Percentiles rank a stretch among this genome's conserved stretches.
These are phyloP conservation scores for Eucalyptus pumila DNA, from an alignment of 345 rosid genomes.

Conservation along the genomic window DNA sequence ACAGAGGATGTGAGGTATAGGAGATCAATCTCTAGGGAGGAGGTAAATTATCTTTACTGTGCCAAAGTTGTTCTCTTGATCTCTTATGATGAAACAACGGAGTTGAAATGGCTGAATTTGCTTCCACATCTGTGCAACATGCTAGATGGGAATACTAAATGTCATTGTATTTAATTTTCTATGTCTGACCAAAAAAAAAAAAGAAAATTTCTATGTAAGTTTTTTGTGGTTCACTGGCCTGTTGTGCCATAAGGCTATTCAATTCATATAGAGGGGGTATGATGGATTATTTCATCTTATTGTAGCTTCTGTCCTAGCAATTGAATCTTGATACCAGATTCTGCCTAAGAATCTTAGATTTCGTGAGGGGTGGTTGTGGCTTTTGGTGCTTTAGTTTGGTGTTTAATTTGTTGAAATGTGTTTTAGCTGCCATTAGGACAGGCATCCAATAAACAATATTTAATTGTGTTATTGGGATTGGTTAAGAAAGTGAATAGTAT, in stretches of 20 bases:
- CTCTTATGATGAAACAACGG: neutral
- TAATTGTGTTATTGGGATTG: neutral
- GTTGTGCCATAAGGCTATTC: neutral
- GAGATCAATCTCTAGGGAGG: conserved; percentile 74
- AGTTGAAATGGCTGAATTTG: neutral
- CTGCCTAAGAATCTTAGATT: neutral
- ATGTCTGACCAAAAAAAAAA: no score
- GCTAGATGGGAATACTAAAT: neutral
- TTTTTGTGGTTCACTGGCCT: neutral
- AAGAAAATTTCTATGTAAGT: neutral
- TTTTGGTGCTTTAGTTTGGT: neutral
- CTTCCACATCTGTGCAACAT: neutral
- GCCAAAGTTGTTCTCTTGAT: neutral
- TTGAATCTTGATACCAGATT: neutral
- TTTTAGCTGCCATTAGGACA: neutral
- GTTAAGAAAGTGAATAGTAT: neutral
- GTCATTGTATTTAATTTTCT: neutral
- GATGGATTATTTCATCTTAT: neutral
- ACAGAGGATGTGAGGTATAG: conserved; percentile 79
- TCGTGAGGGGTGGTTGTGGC: neutral
- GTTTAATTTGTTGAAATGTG: neutral
- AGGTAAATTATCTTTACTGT: conserved; percentile 36
- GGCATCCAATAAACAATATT: neutral
- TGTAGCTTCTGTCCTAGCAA: neutral
- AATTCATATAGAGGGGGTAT: neutral